A percentile compares a stretch with the other conserved stretches of the same genome.
phyloP scores from a whole-genome alignment of 2,329 filamentous ascomycete genomes.

The Tolypocladium sp. region DNA sequence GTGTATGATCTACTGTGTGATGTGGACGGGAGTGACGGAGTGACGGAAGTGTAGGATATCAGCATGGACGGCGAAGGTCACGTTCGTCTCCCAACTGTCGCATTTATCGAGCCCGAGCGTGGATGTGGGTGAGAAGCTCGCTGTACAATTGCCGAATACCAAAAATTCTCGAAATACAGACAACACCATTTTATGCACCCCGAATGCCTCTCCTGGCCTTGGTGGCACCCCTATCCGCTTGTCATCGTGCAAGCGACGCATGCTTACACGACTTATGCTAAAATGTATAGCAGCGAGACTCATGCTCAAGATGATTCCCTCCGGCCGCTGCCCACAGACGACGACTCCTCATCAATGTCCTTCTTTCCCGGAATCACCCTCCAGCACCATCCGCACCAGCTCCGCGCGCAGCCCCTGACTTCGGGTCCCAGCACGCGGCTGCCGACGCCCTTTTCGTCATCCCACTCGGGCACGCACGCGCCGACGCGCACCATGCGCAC shows the following conservation, averaged over 20 bases:
- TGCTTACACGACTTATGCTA: background rate
- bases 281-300: background rate
- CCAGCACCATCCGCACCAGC: slow-evolving; percentile 90
- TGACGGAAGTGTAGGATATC: slow-evolving; percentile 2
- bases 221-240: background rate
- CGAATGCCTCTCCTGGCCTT: background rate
- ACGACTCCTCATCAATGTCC: slow-evolving; percentile 24
- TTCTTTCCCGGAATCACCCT: slow-evolving; percentile 57
- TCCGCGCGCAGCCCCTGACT: slow-evolving; percentile 56
- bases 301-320: background rate
- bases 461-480: slow-evolving; percentile 76
- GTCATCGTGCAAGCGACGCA: background rate
- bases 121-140: background rate
- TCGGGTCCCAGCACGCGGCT: slow-evolving; percentile 63
- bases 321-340: slow-evolving; percentile 7
- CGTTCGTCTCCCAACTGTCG: background rate
- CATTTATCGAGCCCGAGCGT: background rate
- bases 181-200: background rate
- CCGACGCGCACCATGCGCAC: slow-evolving; percentile 75
- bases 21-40: background rate
- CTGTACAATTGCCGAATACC: background rate
- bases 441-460: slow-evolving; percentile 58
- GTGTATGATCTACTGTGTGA: background rate
- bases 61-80: background rate
- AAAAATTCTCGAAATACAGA: background rate